These are phyloP conservation scores for Boechera retrofracta DNA, from an alignment of 345 rosid species.

Conservation along the genomic window DNA sequence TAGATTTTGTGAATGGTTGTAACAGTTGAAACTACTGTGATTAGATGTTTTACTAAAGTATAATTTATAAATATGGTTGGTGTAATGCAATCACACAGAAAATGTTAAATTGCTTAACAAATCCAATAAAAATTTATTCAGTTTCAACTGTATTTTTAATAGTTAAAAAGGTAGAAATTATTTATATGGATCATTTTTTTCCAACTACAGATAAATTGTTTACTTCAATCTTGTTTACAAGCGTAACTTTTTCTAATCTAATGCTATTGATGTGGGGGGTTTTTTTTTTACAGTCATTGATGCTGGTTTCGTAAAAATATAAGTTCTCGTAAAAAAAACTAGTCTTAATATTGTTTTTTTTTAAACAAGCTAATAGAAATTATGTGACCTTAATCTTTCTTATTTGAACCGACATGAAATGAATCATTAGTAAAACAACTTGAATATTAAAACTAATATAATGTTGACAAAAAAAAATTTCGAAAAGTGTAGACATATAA, in stretches of 20 bases:
- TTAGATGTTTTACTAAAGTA: background rate
- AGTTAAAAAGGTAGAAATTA: background rate
- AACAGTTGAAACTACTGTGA: constrained; percentile 25
- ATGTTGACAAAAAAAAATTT: background rate
- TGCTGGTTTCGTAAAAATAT: background rate
- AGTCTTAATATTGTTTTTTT: no score
- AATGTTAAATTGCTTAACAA: background rate
- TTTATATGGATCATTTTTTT: background rate
- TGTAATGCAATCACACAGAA: constrained; percentile 12
- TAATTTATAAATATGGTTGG: background rate
- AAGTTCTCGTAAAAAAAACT: no score
- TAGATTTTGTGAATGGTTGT: constrained; percentile 10
- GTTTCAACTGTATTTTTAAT: background rate
- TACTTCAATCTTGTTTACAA: background rate
- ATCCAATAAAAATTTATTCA: background rate
- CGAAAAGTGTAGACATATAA: no score
- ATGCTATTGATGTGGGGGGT: background rate
- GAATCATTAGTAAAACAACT: constrained; percentile 20
- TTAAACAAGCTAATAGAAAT: no score
- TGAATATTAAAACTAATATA: background rate
- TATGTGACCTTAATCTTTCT: background rate
- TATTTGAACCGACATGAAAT: constrained; percentile 24
- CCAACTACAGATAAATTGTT: background rate
- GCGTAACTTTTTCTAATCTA: background rate
- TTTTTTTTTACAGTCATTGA: background rate